phyloP scores from a whole-genome alignment of 208 protist species.

The Trypanosoma boissoni region DNA sequence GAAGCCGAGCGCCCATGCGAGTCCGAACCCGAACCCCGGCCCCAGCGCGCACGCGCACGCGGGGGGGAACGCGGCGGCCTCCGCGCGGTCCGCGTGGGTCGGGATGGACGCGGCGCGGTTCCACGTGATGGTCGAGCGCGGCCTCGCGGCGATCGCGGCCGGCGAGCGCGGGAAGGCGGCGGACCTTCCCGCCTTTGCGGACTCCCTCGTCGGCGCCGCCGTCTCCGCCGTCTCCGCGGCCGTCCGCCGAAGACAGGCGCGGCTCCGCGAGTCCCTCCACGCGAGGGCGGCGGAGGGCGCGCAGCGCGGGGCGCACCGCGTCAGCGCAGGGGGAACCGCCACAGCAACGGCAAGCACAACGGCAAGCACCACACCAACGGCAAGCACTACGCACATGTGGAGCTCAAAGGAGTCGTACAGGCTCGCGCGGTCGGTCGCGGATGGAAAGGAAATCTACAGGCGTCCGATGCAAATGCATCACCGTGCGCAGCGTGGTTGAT shows the following conservation, averaged over 20 bases:
- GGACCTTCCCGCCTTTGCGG: conserved; percentile 22
- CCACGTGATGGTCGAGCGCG: conserved; percentile 21
- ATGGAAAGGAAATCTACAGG: no score
- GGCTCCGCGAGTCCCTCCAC: conserved; percentile 19
- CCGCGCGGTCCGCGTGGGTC: no score
- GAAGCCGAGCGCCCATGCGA: no score
- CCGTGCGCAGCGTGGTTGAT: no score
- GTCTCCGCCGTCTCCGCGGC: conserved; percentile 19
- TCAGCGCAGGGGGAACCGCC: background rate
- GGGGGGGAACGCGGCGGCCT: no score
- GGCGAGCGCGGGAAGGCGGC: background rate
- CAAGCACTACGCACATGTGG: no score
- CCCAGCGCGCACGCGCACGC: no score
- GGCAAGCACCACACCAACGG: no score
- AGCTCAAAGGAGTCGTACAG: no score
- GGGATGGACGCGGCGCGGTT: conserved; percentile 15
- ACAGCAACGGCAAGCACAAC: background rate
- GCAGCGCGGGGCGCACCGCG: background rate
- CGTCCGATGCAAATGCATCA: no score
- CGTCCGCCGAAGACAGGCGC: conserved; percentile 23
- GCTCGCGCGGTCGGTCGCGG: no score
- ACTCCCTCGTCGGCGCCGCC: conserved; percentile 26
- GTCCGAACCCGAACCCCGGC: no score
- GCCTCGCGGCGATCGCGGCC: conserved; percentile 13
- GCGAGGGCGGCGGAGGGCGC: conserved; percentile 10